Conservation (phyloP, 306 rosid species). For the Cyclanthera cordifolia region DNA sequence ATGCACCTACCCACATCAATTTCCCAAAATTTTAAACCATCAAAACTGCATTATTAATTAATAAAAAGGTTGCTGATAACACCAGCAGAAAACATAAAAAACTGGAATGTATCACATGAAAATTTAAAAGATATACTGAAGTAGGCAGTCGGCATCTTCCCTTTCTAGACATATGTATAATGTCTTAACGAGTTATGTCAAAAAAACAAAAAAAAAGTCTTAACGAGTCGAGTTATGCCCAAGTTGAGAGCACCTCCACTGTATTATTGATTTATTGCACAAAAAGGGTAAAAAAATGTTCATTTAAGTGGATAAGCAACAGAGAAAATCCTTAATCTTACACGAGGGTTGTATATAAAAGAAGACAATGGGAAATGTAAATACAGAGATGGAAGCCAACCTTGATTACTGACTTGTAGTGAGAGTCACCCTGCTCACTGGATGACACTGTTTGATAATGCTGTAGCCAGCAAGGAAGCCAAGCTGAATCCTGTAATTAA, state of each 20-base stretch:
- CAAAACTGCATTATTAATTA: background rate
- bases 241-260: background rate
- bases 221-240: background rate
- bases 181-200: no score
- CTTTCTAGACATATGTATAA: no score
- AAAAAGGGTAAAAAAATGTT: background rate
- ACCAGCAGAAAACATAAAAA: background rate
- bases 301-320: background rate
- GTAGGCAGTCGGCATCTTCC: background rate
- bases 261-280: background rate
- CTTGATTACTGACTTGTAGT: slow-evolving; percentile 26
- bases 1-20: no score
- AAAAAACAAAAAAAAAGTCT: no score
- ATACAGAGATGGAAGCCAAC: slow-evolving; percentile 25
- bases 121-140: background rate
- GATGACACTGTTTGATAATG: slow-evolving; percentile 35
- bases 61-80: background rate
- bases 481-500: slow-evolving; percentile 52
- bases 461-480: slow-evolving; percentile 89
- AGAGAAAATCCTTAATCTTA: background rate
- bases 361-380: slow-evolving; percentile 7
- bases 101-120: background rate
- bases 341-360: background rate
- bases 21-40: background rate
- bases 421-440: slow-evolving; percentile 26